phyloP scores from a whole-genome alignment of 805 yeast genomes.

The Zygoascus bituminiphila region DNA sequence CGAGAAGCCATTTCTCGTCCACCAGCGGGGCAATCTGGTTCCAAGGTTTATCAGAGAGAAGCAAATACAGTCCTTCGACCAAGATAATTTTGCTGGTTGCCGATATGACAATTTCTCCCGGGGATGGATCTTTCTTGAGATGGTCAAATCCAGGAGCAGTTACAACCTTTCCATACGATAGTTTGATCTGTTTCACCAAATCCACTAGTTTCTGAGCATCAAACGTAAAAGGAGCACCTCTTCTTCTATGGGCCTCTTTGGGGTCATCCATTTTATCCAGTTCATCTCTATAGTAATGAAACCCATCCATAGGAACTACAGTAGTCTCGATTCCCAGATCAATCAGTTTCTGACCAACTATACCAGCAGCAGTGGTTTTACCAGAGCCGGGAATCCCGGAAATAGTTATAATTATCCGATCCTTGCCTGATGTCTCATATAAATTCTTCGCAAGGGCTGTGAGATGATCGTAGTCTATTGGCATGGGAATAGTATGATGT shows the following conservation, averaged over 20 bases:
- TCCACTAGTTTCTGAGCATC: conserved; percentile 45
- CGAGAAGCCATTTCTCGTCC: conserved; percentile 38
- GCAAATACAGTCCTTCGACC: conserved; percentile 69
- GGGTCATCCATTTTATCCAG: conserved; percentile 48
- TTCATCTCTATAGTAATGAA: conserved; percentile 48
- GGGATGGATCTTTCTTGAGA: conserved; percentile 55
- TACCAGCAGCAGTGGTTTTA: conserved; percentile 56
- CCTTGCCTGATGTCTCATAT: conserved; percentile 5
- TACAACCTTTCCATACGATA: conserved; percentile 10
- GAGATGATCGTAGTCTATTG: conserved; percentile 5
- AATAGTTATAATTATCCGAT: conserved; percentile 46
- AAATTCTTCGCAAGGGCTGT: conserved; percentile 8
- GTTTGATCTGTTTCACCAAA: conserved; percentile 21
- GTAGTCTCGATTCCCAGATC: conserved; percentile 11
- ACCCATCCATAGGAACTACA: conserved; percentile 69
- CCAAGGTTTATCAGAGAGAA: conserved; percentile 57
- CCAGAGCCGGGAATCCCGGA: conserved; percentile 86
- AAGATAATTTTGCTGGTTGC: conserved; percentile 47
- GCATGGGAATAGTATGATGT: background rate
- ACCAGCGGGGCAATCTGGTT: conserved; percentile 34
- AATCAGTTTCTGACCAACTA: conserved; percentile 38
- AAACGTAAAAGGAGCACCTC: conserved; percentile 87
- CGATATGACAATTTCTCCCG: conserved; percentile 40
- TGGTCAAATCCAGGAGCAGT: conserved; percentile 68
- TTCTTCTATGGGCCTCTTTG: conserved; percentile 45